phyloP scores from a whole-genome alignment of 768 basidiomycete genomes.

The Mycena rosella region DNA sequence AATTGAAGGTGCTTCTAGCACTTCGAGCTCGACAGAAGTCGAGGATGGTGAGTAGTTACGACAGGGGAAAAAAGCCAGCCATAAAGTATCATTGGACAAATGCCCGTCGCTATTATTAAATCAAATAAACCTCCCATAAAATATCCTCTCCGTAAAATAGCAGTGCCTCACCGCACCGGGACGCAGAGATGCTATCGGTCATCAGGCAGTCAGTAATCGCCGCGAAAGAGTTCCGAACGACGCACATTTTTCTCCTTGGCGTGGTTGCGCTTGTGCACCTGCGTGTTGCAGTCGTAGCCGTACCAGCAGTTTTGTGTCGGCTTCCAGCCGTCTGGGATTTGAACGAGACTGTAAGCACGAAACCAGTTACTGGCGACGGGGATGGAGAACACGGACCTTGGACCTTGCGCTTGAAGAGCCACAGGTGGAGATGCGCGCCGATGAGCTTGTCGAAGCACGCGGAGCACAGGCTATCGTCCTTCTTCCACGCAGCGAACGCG shows the following conservation, averaged over 20 bases:
- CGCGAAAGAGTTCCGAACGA: neutral
- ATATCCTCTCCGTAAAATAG: too few species aligned
- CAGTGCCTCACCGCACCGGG: neutral
- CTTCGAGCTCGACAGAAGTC: too few species aligned
- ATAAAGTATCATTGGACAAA: too few species aligned
- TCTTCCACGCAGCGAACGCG: slow-evolving; percentile 24
- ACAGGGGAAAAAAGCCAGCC: too few species aligned
- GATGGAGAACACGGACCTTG: neutral
- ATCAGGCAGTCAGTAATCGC: neutral
- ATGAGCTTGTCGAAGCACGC: slow-evolving; percentile 25
- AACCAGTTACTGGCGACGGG: neutral
- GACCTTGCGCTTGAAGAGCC: slow-evolving; percentile 18
- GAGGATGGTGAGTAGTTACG: too few species aligned
- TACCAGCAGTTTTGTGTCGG: slow-evolving; percentile 34
- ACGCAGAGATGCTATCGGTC: neutral
- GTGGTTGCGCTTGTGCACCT: slow-evolving; percentile 17
- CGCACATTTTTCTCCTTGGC: slow-evolving; percentile 31
- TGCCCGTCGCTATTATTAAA: too few species aligned
- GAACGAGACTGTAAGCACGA: too few species aligned
- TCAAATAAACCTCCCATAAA: too few species aligned
- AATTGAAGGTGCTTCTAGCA: too few species aligned
- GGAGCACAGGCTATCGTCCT: slow-evolving; percentile 14
- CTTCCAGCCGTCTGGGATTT: slow-evolving; percentile 31
- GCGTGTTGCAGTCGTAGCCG: slow-evolving; percentile 31
- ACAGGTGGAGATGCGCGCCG: slow-evolving; percentile 19